Percentiles rank a stretch among this genome's conserved stretches.
Evolutionary conservation across 495 filamentous ascomycete genomes (phyloP).

Genomic region (Platismatia glauca): DNA sequence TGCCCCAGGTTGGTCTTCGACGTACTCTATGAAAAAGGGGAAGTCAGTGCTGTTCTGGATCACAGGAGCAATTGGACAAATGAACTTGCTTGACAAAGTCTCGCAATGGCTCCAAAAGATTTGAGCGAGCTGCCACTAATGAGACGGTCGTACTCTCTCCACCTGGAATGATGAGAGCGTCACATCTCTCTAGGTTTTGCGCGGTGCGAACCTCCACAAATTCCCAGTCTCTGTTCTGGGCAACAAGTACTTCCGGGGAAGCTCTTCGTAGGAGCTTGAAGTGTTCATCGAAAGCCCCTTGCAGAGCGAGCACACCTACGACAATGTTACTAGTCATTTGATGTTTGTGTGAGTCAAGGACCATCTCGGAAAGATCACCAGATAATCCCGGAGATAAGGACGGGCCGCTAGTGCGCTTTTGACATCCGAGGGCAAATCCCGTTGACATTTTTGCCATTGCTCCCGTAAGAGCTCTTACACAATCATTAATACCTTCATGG

Average conservation of each 20-base stretch:
- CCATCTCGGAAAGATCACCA: not conserved
- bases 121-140: constrained; percentile 71
- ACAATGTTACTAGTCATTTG: constrained; percentile 40
- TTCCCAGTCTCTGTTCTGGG: constrained; percentile 37
- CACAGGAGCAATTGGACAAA: not conserved
- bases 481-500: constrained; percentile 7
- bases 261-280: constrained; percentile 66
- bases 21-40: constrained; percentile 36
- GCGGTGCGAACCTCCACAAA: constrained; percentile 76
- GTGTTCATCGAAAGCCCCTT: constrained; percentile 91
- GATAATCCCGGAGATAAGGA: constrained; percentile 6
- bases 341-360: constrained; percentile 2
- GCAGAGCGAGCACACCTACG: constrained; percentile 81
- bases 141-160: constrained; percentile 94
- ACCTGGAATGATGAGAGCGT: constrained; percentile 82
- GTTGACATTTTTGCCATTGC: constrained; percentile 3
- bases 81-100: constrained; percentile 82
- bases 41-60: constrained; percentile 1
- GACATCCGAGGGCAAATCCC: constrained; percentile 12
- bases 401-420: constrained; percentile 4
- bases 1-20: constrained; percentile 87
- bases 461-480: not conserved
- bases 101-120: constrained; percentile 73
- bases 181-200: constrained; percentile 59
- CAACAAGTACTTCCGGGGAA: constrained; percentile 32